Evolutionary conservation across 805 yeast genomes (phyloP).

Genomic region (Nakazawaea populi): DNA sequence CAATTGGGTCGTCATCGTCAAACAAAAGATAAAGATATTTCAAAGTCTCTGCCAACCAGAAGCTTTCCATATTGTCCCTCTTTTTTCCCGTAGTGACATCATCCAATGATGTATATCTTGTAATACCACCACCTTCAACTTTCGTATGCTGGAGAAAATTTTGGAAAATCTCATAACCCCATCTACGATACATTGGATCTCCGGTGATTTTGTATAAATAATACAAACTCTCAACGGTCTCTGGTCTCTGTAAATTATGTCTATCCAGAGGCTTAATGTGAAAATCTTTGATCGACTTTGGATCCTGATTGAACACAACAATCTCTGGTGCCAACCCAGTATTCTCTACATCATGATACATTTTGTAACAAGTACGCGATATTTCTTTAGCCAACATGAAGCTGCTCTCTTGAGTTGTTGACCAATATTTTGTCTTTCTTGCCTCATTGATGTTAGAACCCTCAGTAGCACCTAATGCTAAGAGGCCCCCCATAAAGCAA

Average conservation of each 20-base stretch:
- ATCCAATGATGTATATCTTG: constrained; percentile 53
- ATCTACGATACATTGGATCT: constrained; percentile 74
- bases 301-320: constrained; percentile 69
- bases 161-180: constrained; percentile 85
- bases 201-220: constrained; percentile 74
- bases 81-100: constrained; percentile 55
- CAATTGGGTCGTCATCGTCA: constrained; percentile 48
- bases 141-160: constrained; percentile 58
- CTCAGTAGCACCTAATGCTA: constrained; percentile 84
- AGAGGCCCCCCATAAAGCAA: constrained; percentile 84
- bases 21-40: constrained; percentile 78
- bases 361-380: constrained; percentile 74
- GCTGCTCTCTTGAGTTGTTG: constrained; percentile 50
- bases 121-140: constrained; percentile 42
- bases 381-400: constrained; percentile 67
- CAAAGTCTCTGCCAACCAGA: constrained; percentile 92
- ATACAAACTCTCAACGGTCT: constrained; percentile 85
- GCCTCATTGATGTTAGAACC: constrained; percentile 59
- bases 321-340: constrained; percentile 89
- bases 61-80: constrained; percentile 79
- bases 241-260: constrained; percentile 90
- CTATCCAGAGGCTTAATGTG: constrained; percentile 62
- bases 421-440: constrained; percentile 48
- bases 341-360: constrained; percentile 63
- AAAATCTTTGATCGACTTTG: constrained; percentile 46